Evolutionary conservation across 2,329 filamentous ascomycete genomes (phyloP), one percentile per base, ranked within the genome.

Genomic region (Microcyclosporella mali): DNA sequence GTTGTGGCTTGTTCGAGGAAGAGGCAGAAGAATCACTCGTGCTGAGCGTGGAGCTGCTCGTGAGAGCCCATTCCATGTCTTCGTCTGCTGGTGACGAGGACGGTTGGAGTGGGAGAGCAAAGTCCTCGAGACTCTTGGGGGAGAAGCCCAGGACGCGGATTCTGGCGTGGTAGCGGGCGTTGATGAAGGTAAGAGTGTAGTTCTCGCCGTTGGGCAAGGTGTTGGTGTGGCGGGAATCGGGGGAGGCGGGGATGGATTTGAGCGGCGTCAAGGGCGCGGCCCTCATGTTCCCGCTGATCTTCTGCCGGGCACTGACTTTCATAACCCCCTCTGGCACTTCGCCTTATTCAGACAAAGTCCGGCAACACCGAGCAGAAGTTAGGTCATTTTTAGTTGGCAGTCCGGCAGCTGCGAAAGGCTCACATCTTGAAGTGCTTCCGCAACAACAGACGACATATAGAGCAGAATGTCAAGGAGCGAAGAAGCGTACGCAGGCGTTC

Each of bases 1-100:
- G n/a, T n/a, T 25, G 67, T 62, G 0, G 77, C 80, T 51, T 89
- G 85, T 63, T 94, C 85, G 1, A 95, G 76, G 10, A 84, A 72
- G 17, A 97, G 72, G 16, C 77, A 78, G 64, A 95, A 95, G 11
- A 78, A 75, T 89, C 89, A 95, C 62, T 92, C 81, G 85, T 87
- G 95, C 6, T 48, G 49, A 39, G 53, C 21, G 21, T 6, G 33
- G 33, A 40, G 17, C 39, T 57, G 21, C 21, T 25, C 6, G 4
- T 25, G 21, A 25, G 9, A 25, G 21, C 6, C 18, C 70, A 63
- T 40, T 56, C 33, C 33, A 46, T 16, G 25, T 42, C 35, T 11
- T 35, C 29, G 25, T 28, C 35, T 12, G 42, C 38, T 27, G 34
- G 27, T 25, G 21, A 6, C 21, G 21, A 9, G 11, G 44, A 43